phyloP scores from a whole-genome alignment of 805 yeast species.

The Ogataea saltuana region DNA sequence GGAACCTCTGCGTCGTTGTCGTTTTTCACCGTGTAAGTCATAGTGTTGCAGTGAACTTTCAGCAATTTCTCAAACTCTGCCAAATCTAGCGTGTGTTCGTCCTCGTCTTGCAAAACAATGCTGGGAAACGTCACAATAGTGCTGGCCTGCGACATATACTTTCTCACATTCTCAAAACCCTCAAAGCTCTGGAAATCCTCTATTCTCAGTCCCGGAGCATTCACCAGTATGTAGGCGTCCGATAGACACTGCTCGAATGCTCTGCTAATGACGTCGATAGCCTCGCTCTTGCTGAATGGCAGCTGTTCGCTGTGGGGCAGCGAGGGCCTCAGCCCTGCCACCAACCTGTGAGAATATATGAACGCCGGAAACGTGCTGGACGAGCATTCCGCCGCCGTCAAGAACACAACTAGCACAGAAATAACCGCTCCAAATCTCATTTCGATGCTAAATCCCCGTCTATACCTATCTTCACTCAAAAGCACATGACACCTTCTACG shows the following conservation, averaged over 20 bases:
- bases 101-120: slow-evolving; percentile 36
- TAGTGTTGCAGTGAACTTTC: slow-evolving; percentile 53
- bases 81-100: slow-evolving; percentile 39
- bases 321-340: slow-evolving; percentile 33
- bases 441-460: too few relatives aligned
- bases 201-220: slow-evolving; percentile 52
- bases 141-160: slow-evolving; percentile 56
- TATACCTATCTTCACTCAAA: too few relatives aligned
- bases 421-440: not conserved
- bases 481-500: too few relatives aligned
- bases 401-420: not conserved
- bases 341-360: slow-evolving; percentile 28
- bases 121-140: slow-evolving; percentile 62
- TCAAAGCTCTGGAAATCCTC: slow-evolving; percentile 46
- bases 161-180: slow-evolving; percentile 49
- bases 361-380: slow-evolving; percentile 29
- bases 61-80: slow-evolving; percentile 44
- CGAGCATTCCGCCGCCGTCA: not conserved
- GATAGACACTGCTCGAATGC: slow-evolving; percentile 45
- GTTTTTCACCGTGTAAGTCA: slow-evolving; percentile 39
- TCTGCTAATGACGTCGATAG: slow-evolving; percentile 20
- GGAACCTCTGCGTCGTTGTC: slow-evolving; percentile 48
- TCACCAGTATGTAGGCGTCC: slow-evolving; percentile 56
- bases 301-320: slow-evolving; percentile 33
- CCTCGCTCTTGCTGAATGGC: slow-evolving; percentile 33